A percentile compares a stretch with the other conserved stretches of the same genome.
Evolutionary conservation across 192 early-diverging fungal species (phyloP).

Genomic region (Backusella mclennaniae): DNA sequence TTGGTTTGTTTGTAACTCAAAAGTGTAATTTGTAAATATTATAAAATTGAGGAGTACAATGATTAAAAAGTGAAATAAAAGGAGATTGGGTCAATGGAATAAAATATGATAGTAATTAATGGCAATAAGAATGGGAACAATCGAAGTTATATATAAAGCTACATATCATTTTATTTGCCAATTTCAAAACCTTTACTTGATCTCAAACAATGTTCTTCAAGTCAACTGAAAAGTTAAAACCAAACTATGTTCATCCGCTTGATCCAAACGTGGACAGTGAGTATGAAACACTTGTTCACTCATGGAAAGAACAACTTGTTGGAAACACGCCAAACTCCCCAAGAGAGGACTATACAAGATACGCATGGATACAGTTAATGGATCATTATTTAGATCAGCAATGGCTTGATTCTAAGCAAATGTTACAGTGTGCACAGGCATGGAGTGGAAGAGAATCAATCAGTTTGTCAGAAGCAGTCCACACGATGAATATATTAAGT

Average conservation of each 20-base stretch:
- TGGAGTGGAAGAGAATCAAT: slow-evolving; percentile 13
- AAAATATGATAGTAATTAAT: neutral
- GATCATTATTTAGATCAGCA: slow-evolving; percentile 25
- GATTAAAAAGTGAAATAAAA: neutral
- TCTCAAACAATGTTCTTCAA: neutral
- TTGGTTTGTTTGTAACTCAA: slow-evolving; percentile 7
- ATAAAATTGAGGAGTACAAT: neutral
- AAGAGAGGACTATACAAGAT: neutral
- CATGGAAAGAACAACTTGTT: slow-evolving; percentile 15
- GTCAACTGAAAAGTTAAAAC: neutral
- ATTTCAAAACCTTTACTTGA: neutral
- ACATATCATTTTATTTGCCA: neutral
- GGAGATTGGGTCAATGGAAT: neutral
- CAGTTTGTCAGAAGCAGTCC: slow-evolving; percentile 13
- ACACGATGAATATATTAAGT: slow-evolving; percentile 26
- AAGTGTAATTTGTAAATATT: neutral
- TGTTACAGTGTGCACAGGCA: slow-evolving; percentile 24
- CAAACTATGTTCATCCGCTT: neutral
- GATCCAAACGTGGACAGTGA: slow-evolving; percentile 20
- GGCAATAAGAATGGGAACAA: neutral
- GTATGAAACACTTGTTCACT: slow-evolving; percentile 10
- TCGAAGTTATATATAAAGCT: neutral
- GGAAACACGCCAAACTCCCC: neutral
- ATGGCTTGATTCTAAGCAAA: slow-evolving; percentile 23
- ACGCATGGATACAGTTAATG: slow-evolving; percentile 9